phyloP scores from a whole-genome alignment of 805 yeast species.

The Saccharomycopsis selenospora region DNA sequence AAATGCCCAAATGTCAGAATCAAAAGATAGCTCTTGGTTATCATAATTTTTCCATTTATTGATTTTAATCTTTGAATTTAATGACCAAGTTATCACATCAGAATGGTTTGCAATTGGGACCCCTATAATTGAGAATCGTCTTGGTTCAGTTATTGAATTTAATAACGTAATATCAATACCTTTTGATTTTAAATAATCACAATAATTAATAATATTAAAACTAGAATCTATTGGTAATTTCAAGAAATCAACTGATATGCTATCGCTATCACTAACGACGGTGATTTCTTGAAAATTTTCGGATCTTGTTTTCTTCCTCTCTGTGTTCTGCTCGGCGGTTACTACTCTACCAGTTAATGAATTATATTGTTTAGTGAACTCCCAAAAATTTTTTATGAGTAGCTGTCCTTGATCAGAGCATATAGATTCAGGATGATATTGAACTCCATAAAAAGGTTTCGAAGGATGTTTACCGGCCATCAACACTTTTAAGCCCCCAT shows the following conservation, averaged over 20 bases:
- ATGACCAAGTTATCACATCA: slow-evolving; percentile 14
- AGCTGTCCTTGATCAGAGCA: slow-evolving; percentile 64
- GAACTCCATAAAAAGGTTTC: slow-evolving; percentile 84
- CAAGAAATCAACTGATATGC: slow-evolving; percentile 1
- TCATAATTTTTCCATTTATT: neutral
- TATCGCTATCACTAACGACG: neutral
- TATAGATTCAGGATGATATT: slow-evolving; percentile 94
- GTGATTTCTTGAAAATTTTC: neutral
- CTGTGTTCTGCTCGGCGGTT: neutral
- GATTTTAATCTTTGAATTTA: neutral
- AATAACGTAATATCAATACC: slow-evolving; percentile 48
- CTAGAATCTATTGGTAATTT: too few species aligned
- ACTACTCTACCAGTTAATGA: neutral
- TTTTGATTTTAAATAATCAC: slow-evolving; percentile 37
- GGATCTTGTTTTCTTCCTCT: neutral
- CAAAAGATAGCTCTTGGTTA: neutral
- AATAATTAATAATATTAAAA: slow-evolving; percentile 41
- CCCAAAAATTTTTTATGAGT: slow-evolving; percentile 59
- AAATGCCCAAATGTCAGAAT: slow-evolving; percentile 39
- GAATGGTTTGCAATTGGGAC: slow-evolving; percentile 43
- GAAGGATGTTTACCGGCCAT: slow-evolving; percentile 71
- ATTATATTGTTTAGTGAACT: slow-evolving; percentile 35
- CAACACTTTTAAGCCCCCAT: slow-evolving; percentile 39
- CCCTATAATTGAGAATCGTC: slow-evolving; percentile 82
- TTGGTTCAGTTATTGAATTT: slow-evolving; percentile 78